Percentiles rank a stretch among this genome's conserved stretches.
Evolutionary conservation across 805 yeast species (phyloP).

Genomic region (Pichia rugopelliculosa): DNA sequence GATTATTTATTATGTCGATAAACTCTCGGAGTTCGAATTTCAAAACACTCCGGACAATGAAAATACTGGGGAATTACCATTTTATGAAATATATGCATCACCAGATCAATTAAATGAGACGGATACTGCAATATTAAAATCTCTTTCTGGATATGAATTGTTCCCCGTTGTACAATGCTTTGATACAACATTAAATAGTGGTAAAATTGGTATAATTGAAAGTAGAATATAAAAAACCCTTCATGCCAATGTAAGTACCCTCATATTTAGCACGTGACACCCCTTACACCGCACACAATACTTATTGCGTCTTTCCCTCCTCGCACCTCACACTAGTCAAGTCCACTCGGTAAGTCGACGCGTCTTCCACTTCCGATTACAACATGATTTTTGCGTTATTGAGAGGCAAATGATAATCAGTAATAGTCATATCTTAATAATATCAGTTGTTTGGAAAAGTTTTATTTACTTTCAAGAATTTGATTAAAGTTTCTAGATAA

Average conservation of each 20-base stretch:
- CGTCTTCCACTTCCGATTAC: neutral
- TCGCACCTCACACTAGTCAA: neutral
- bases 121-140: neutral
- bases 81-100: slow-evolving; percentile 19
- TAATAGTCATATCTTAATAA: neutral
- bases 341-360: neutral
- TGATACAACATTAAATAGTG: slow-evolving; percentile 3
- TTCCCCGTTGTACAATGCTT: slow-evolving; percentile 17
- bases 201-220: slow-evolving; percentile 13
- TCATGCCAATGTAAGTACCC: neutral
- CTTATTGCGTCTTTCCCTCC: neutral
- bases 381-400: neutral
- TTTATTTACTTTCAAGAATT: neutral
- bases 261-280: neutral
- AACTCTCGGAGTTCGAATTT: slow-evolving; percentile 33
- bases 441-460: neutral
- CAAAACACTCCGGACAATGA: neutral
- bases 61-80: neutral
- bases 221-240: neutral
- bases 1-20: slow-evolving; percentile 38
- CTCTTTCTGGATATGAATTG: slow-evolving; percentile 15
- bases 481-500: neutral
- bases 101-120: neutral
- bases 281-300: slow-evolving; percentile 11
- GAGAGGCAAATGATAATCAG: neutral